Evolutionary conservation across 108 stramenopile genomes (phyloP), one percentile per base, ranked within the genome.

Genomic region (Mediolabrus comicus): DNA sequence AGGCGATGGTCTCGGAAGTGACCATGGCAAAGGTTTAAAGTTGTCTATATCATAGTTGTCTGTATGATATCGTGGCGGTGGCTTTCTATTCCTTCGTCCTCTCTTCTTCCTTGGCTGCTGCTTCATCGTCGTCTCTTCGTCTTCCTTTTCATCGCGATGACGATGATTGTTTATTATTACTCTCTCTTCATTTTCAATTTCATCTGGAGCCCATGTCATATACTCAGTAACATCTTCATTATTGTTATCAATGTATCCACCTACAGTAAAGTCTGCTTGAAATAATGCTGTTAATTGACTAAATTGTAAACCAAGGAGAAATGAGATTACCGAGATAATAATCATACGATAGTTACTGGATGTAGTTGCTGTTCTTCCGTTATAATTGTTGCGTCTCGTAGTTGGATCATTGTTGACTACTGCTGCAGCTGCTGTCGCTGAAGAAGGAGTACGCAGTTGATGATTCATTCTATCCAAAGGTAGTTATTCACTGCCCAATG

Each of bases 21-120:
- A 72, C 78, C 78, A 79, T 26, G 71, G 66, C 55, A 79, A 56
- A 4, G 70, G 66, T 29, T 55, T 25, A 54, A 66, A 67, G 19
- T 13, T 53, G 13, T 62, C 53, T 16, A 49, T 67, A 39, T 66
- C 63, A 51, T 49, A 49, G 22, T 49, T 49, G 22, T 17, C 19
- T 1, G 19, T 22, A 49, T 49, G 46, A 9, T 49, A 49, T n/a
- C 46, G 19, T 49, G 46, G 46, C 2, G 5, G 46, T 49, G 46
- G 46, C 17, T 22, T 22, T 49, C 33, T 33, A 33, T 33, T 33
- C 33, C 33, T 33, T 33, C 33, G 33, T 33, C 33, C 22, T 49
- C 7, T 33, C 33, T 8, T 49, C 7, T 49, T 49, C 22, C 46
- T 49, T 7, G 8, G 22, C 9, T 22, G 19, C 46, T 3, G 22